Base-by-base conservation (phyloP, 805 yeast species). In the Lipomyces anomalus region DNA sequence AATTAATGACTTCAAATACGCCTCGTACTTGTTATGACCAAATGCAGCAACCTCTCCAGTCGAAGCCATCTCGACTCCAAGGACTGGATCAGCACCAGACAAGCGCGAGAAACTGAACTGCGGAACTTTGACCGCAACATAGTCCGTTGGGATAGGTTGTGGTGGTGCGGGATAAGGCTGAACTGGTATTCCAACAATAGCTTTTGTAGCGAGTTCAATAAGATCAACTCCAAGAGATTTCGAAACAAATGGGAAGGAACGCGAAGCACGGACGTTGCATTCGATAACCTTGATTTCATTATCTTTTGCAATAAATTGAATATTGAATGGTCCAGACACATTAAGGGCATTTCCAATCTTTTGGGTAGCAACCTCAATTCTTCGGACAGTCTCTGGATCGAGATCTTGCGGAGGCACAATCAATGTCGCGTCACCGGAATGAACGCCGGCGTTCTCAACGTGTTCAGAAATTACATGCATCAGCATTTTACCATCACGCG, bases 31-130 rank as follows among this genome's bases (percentile, higher is more conserved):
- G 74, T 89, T 82, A 62, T 76, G 87, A 61, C 98, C 99, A 64
- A 92, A 90, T 53, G 94, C 79, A 40, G 99, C 99, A 62, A 89
- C 97, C 68, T 88, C 97, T 75, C 97, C 97, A 52, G 97, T 90
- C 24, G 97, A 90, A 17, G 97, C 96, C 97, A 90, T 90, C 71
- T 90, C 97, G 55, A 90, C 97, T 71, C 97, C 97, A 56, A 90
- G 74, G 51, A 90, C 88, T 43, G 97, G 97, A 66, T 90, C 97
- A 45, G 97, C 97, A 59, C 97, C 97, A 39, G 96, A 85, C 57
- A 90, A 76, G 67, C 97, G 81, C 24, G 97, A 84, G 80, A 92
- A 90, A 4, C 97, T 89, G 70, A 90, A 90, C 69, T 90, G 97
- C 9, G 97, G 97, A 48, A 89, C 97, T 73, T 90, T 90, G 52